A percentile compares a stretch with the other conserved stretches of the same genome.
phyloP scores from a whole-genome alignment of 2,329 filamentous ascomycete genomes.

The Camillea tinctor region DNA sequence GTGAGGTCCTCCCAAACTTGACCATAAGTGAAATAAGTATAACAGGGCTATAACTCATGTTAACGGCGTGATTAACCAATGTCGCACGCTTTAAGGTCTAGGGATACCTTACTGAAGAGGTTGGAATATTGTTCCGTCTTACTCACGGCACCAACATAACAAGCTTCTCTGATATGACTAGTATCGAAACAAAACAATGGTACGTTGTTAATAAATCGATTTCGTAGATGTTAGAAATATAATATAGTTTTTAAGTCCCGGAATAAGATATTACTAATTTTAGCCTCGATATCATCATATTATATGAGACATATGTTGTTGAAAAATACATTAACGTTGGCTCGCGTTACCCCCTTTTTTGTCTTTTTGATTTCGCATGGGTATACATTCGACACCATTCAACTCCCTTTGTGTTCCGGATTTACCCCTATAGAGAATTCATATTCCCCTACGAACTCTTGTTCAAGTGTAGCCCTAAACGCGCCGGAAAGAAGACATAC shows the following conservation, averaged over 20 bases:
- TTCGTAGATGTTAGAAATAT: neutral
- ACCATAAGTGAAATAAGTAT: neutral
- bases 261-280: neutral
- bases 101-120: too few species aligned
- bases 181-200: neutral
- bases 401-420: neutral
- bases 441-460: neutral
- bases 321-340: neutral
- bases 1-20: too few species aligned
- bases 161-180: neutral
- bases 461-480: neutral
- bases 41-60: neutral
- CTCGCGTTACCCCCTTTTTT: neutral
- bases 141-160: neutral
- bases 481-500: neutral
- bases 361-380: neutral
- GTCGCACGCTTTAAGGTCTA: neutral
- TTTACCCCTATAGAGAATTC: neutral
- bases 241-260: neutral
- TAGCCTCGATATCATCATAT: neutral
- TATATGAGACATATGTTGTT: neutral
- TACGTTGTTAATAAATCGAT: neutral
- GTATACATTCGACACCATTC: neutral
- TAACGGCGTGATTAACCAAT: neutral
- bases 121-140: too few species aligned